Evolutionary conservation across 495 filamentous ascomycete genomes (phyloP).

Genomic region (Trichocladium antarcticum): DNA sequence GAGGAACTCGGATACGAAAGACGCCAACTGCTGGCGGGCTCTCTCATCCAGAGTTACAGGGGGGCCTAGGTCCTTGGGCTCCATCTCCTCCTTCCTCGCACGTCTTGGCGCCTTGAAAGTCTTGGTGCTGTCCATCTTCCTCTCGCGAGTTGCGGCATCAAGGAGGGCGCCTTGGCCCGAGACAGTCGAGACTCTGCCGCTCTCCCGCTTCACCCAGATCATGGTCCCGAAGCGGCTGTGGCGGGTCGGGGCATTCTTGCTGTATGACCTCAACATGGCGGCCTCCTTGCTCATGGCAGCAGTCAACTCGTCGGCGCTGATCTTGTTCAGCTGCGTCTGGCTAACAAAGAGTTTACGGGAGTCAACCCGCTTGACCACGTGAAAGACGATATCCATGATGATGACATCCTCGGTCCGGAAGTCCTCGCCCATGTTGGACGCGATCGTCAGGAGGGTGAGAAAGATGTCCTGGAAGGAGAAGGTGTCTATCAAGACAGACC

Average conservation of each 20-base stretch:
- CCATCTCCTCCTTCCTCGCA: conserved; percentile 51
- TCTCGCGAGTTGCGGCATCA: conserved; percentile 57
- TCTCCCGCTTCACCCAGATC: conserved; percentile 88
- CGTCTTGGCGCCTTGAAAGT: conserved; percentile 73
- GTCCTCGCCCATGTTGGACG: conserved; percentile 84
- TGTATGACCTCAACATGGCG: conserved; percentile 64
- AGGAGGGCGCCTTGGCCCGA: conserved; percentile 76
- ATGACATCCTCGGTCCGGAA: conserved; percentile 80
- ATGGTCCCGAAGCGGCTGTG: conserved; percentile 96
- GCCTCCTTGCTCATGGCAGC: conserved; percentile 67
- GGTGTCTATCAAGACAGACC: conserved; percentile 76
- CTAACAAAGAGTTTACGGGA: conserved; percentile 76
- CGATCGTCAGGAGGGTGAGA: conserved; percentile 68
- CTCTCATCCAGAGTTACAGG: conserved; percentile 52
- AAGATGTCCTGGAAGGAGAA: conserved; percentile 87
- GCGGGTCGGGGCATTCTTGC: conserved; percentile 68
- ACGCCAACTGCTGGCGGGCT: conserved; percentile 60
- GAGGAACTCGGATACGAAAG: conserved; percentile 86
- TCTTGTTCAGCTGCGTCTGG: conserved; percentile 52
- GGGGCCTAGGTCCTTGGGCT: conserved; percentile 64
- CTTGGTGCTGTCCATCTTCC: conserved; percentile 86
- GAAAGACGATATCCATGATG: conserved; percentile 80
- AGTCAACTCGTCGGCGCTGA: conserved; percentile 61
- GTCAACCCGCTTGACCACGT: conserved; percentile 83
- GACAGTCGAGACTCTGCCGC: conserved; percentile 69